Percentiles rank a stretch among this genome's conserved stretches.
Conservation (phyloP, 75 land plant species). For the Chamaecyparis obtusa region DNA sequence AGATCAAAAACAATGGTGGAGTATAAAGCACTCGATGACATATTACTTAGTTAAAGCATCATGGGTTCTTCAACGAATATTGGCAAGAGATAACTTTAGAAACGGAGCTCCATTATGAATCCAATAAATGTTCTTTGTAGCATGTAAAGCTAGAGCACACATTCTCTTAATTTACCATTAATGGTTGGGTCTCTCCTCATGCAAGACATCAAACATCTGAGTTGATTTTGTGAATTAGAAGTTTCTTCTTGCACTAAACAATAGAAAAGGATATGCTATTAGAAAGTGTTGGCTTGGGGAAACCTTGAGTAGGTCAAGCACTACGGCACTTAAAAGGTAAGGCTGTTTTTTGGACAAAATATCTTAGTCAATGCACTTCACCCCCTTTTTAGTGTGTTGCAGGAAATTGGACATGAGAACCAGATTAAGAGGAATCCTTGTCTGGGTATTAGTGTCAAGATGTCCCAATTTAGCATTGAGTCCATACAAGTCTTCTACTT, state of each 20-base stretch:
- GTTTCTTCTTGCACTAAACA: background rate
- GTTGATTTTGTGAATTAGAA: background rate
- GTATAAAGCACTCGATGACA: background rate
- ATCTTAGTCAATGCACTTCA: background rate
- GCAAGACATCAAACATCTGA: background rate
- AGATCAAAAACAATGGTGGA: background rate
- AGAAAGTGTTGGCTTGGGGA: background rate
- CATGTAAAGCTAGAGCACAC: no score
- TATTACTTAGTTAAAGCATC: no score
- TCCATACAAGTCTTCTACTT: background rate
- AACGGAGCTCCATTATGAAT: background rate
- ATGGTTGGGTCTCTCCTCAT: background rate
- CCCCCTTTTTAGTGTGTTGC: background rate
- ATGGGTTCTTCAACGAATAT: background rate
- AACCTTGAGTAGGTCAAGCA: background rate
- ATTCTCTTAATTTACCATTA: no score
- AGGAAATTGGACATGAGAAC: no score
- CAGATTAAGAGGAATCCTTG: no score
- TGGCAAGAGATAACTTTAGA: background rate
- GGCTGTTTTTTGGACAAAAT: background rate
- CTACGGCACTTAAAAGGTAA: background rate
- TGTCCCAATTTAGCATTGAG: no score
- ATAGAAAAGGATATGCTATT: background rate
- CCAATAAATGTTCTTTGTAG: background rate
- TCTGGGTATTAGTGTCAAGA: no score